phyloP scores from a whole-genome alignment of 768 basidiomycete genomes.

The Suillus discolor region DNA sequence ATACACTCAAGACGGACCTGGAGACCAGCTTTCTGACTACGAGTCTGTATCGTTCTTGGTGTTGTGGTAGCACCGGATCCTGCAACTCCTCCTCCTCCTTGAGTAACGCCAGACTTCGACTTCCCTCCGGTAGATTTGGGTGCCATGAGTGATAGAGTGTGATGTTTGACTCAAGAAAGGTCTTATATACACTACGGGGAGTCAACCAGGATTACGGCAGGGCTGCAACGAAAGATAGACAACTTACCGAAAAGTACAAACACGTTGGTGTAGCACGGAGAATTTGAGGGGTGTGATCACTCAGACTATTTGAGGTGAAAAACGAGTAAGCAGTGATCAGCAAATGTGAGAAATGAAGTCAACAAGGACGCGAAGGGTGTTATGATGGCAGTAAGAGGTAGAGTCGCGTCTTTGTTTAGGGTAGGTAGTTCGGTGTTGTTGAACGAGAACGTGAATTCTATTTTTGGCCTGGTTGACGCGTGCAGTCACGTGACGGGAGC shows the following conservation, averaged over 20 bases:
- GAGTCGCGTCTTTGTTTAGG: constrained; percentile 37
- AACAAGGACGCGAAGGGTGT: constrained; percentile 10
- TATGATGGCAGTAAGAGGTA: constrained; percentile 32
- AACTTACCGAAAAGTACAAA: neutral
- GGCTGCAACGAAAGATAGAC: neutral
- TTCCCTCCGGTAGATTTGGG: constrained; percentile 64
- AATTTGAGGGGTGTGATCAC: neutral
- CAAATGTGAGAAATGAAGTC: constrained; percentile 4
- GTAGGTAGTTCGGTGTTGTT: constrained; percentile 33
- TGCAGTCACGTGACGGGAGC: constrained; percentile 23
- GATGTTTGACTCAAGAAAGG: neutral
- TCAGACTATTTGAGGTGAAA: neutral
- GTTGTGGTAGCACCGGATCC: constrained; percentile 32
- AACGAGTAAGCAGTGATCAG: neutral
- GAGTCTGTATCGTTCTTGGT: constrained; percentile 53
- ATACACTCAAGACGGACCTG: constrained; percentile 54
- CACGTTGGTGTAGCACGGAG: neutral
- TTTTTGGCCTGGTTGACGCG: constrained; percentile 21
- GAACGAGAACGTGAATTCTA: constrained; percentile 15
- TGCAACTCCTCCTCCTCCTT: constrained; percentile 14
- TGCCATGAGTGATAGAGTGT: constrained; percentile 36
- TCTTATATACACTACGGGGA: neutral
- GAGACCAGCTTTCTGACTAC: constrained; percentile 85
- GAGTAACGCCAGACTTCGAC: constrained; percentile 49
- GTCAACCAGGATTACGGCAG: neutral